A percentile compares a stretch with the other conserved stretches of the same genome.
Evolutionary conservation across 441 rosid species (phyloP).

Genomic region (Populus hybrid): DNA sequence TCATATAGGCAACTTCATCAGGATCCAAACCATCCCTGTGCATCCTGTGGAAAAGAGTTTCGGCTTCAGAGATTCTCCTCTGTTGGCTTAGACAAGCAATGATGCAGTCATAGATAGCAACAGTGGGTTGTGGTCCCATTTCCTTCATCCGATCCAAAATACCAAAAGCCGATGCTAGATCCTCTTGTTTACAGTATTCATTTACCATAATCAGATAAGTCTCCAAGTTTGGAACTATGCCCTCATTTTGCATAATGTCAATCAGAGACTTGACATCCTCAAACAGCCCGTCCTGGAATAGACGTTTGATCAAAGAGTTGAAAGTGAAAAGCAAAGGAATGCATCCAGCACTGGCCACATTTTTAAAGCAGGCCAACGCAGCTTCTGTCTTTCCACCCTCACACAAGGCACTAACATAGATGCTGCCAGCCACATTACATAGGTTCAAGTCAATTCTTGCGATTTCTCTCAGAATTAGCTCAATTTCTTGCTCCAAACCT

Average conservation of each 20-base stretch:
- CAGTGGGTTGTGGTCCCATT: conserved; percentile 48
- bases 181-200: conserved; percentile 44
- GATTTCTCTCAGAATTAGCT: conserved; percentile 43
- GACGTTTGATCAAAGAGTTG: conserved; percentile 54
- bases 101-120: conserved; percentile 54
- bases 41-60: conserved; percentile 54
- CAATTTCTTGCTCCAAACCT: conserved; percentile 36
- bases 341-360: conserved; percentile 43
- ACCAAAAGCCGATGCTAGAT: conserved; percentile 36
- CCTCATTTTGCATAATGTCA: conserved; percentile 38
- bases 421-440: conserved; percentile 45
- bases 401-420: conserved; percentile 55
- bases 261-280: conserved; percentile 35
- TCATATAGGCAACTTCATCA: conserved; percentile 54
- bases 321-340: conserved; percentile 45
- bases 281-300: conserved; percentile 34
- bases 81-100: conserved; percentile 43
- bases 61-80: conserved; percentile 45
- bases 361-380: conserved; percentile 35
- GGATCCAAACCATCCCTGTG: conserved; percentile 56
- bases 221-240: conserved; percentile 43
- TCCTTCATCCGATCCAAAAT: conserved; percentile 44
- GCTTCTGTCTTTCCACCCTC: conserved; percentile 31
- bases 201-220: conserved; percentile 52
- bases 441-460: conserved; percentile 32